A percentile compares a stretch with the other conserved stretches of the same genome.
Conservation (phyloP, 2,329 filamentous ascomycete species). For the Colletotrichum tabaci region DNA sequence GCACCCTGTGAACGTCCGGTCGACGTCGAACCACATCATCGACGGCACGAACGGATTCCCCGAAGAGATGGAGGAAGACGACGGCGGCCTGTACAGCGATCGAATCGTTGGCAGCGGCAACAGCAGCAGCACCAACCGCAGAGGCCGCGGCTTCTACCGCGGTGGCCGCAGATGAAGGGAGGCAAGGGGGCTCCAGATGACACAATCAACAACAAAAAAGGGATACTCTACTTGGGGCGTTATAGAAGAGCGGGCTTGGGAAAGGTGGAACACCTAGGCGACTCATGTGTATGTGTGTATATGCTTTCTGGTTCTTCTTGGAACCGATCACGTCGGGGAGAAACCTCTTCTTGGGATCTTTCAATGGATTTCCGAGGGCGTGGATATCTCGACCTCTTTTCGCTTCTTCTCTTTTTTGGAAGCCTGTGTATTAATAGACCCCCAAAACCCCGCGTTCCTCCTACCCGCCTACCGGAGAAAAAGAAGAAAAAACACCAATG, state of each 20-base stretch:
- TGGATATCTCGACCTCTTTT: neutral
- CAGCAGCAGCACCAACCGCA: conserved; percentile 36
- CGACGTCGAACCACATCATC: conserved; percentile 59
- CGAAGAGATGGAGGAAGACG: conserved; percentile 61
- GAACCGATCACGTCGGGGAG: neutral
- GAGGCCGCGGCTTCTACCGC: conserved; percentile 44
- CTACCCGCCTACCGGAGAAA: neutral
- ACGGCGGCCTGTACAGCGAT: conserved; percentile 66
- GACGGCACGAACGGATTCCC: conserved; percentile 70
- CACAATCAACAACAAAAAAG: neutral
- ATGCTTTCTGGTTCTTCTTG: neutral
- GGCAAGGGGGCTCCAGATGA: neutral
- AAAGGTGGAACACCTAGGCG: conserved; percentile 10
- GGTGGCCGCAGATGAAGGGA: conserved; percentile 21
- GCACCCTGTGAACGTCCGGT: conserved; percentile 46
- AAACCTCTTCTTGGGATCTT: neutral
- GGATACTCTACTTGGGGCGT: conserved; percentile 1
- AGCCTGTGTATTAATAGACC: neutral
- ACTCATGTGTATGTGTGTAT: conserved; percentile 12
- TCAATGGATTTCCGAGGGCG: neutral
- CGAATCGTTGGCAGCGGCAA: conserved; percentile 50
- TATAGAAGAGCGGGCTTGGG: conserved; percentile 2
- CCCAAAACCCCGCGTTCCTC: neutral
- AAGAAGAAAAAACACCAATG: too few relatives aligned
- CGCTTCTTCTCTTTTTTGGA: neutral